A percentile compares a stretch with the other conserved stretches of the same genome.
Evolutionary conservation across 2,329 filamentous ascomycete genomes (phyloP).

Genomic region (Aschersonia sp.): DNA sequence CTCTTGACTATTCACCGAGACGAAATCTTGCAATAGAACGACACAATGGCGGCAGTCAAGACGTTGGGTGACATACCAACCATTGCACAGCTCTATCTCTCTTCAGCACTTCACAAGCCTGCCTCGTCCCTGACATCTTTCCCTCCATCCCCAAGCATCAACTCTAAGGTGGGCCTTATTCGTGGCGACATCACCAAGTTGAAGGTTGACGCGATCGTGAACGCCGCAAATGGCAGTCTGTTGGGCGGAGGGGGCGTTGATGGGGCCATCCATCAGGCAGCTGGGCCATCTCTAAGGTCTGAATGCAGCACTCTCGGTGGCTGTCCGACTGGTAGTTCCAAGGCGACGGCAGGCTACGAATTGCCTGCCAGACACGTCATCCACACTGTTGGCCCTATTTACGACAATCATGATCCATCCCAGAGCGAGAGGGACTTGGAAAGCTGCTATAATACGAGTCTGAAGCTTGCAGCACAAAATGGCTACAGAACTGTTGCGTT

Average conservation of each 20-base stretch:
- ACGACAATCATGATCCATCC: slow-evolving; percentile 23
- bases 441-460: slow-evolving; percentile 53
- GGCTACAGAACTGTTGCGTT: slow-evolving; percentile 65
- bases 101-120: slow-evolving; percentile 17
- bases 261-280: slow-evolving; percentile 72
- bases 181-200: slow-evolving; percentile 73
- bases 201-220: slow-evolving; percentile 71
- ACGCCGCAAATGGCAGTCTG: slow-evolving; percentile 71
- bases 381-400: slow-evolving; percentile 81
- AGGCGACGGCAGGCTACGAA: slow-evolving; percentile 66
- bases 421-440: slow-evolving; percentile 33
- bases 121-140: slow-evolving; percentile 7
- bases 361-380: slow-evolving; percentile 71
- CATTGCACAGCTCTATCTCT: slow-evolving; percentile 48
- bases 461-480: slow-evolving; percentile 57
- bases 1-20: too few relatives aligned
- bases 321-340: slow-evolving; percentile 64
- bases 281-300: slow-evolving; percentile 49
- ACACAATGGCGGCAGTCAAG: slow-evolving; percentile 10
- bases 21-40: too few relatives aligned
- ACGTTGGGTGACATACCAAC: slow-evolving; percentile 43
- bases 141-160: slow-evolving; percentile 39
- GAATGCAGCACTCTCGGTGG: slow-evolving; percentile 63
- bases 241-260: slow-evolving; percentile 85
- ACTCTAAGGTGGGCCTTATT: slow-evolving; percentile 56